Evolutionary conservation across 129 eudicot genomes (phyloP).

Genomic region (Artemisia annua): DNA sequence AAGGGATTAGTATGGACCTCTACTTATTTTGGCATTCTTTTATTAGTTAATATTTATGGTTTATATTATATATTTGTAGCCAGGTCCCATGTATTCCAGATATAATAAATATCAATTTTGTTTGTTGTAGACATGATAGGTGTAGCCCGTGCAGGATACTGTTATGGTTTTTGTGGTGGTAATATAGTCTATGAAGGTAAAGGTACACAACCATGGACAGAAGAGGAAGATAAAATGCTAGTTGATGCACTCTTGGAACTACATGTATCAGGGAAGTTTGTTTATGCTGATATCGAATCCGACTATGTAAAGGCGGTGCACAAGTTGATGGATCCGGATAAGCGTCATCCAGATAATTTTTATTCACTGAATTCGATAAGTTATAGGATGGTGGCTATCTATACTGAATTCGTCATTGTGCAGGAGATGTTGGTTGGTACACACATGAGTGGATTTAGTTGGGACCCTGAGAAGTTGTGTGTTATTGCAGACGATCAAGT

Average conservation of each 20-base stretch:
- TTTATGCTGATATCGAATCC: background rate
- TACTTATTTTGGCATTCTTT: no score
- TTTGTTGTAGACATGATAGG: no score
- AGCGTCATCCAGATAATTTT: no score
- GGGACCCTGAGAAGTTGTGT: background rate
- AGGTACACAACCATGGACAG: background rate
- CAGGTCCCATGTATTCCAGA: no score
- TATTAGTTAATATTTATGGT: no score
- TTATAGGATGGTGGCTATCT: background rate
- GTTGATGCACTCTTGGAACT: slow-evolving; percentile 4
- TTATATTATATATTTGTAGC: no score
- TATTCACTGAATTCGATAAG: no score
- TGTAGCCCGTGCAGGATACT: no score
- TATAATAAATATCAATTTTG: background rate
- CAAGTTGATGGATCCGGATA: no score
- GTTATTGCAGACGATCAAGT: slow-evolving; percentile 7
- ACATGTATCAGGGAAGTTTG: background rate
- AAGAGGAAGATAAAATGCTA: slow-evolving; percentile 5
- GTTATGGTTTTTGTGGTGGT: no score
- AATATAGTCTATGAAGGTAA: no score
- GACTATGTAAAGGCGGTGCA: background rate
- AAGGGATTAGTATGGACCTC: no score
- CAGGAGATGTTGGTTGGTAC: slow-evolving; percentile 11
- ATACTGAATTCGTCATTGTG: background rate
- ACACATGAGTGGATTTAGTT: slow-evolving; percentile 11